Conservation (phyloP, 208 protist species). For the Crithidia sp. region DNA sequence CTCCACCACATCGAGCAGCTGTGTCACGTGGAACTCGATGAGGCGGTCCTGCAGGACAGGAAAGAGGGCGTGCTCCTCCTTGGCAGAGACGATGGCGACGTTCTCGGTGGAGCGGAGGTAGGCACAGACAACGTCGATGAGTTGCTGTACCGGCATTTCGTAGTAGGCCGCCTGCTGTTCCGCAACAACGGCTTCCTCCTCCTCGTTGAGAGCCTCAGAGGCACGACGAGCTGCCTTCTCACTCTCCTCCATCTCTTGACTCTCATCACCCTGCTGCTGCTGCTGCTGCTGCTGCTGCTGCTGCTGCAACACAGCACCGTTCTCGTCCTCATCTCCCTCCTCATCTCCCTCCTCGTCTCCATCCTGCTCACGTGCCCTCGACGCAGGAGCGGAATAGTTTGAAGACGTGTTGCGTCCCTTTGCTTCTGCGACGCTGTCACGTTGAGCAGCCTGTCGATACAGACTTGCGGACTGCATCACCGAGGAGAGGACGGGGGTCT, state of each 20-base stretch:
- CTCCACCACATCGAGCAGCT: conserved; percentile 71
- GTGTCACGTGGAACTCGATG: conserved; percentile 45
- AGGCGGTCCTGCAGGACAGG: conserved; percentile 67
- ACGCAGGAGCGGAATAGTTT: too few species aligned
- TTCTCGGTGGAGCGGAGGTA: conserved; percentile 67
- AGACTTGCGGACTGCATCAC: conserved; percentile 10
- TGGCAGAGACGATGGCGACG: conserved; percentile 49
- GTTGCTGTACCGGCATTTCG: conserved; percentile 29
- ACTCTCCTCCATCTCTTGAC: neutral
- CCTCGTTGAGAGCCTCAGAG: neutral
- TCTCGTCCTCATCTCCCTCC: too few species aligned
- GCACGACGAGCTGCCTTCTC: neutral
- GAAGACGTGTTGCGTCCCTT: too few species aligned
- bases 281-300: too few species aligned
- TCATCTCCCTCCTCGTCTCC: too few species aligned
- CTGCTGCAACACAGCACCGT: too few species aligned
- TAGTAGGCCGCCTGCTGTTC: conserved; percentile 32
- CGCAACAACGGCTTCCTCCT: neutral
- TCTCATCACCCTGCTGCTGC: too few species aligned
- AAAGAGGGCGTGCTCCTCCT: conserved; percentile 77
- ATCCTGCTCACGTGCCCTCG: too few species aligned
- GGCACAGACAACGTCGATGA: conserved; percentile 41
- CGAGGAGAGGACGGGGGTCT: conserved; percentile 10
- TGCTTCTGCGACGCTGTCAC: neutral
- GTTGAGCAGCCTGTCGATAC: conserved; percentile 6